phyloP scores from a whole-genome alignment of 139 green algal genomes.

The Chlamydomonas schloesseri region DNA sequence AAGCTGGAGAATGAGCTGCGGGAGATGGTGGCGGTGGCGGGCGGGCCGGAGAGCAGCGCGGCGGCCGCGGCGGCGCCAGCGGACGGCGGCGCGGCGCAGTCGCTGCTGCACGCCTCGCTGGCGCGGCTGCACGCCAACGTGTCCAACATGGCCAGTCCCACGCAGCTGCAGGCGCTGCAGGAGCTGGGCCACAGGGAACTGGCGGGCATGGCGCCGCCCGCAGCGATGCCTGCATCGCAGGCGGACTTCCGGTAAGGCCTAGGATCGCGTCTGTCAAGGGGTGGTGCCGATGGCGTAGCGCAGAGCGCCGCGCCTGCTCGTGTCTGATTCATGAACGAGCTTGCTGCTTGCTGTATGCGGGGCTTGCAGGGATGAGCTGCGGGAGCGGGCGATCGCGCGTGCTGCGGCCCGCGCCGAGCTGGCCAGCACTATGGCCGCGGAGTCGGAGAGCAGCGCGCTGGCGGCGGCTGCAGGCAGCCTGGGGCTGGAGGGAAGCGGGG shows the following conservation, averaged over 20 bases:
- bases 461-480: not conserved
- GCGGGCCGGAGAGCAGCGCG: not conserved
- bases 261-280: no score
- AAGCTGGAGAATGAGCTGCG: not conserved
- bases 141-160: conserved; percentile 19
- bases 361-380: conserved; percentile 41
- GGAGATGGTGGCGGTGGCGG: not conserved
- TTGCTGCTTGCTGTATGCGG: not conserved
- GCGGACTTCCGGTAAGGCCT: conserved; percentile 9
- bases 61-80: not conserved
- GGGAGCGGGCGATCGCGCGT: conserved; percentile 44
- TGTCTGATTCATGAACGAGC: not conserved
- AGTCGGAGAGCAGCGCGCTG: not conserved
- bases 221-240: not conserved
- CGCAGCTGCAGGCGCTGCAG: conserved; percentile 35
- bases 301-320: not conserved
- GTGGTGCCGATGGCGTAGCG: no score
- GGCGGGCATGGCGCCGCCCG: not conserved
- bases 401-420: conserved; percentile 44
- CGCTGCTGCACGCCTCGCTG: not conserved
- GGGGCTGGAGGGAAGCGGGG: not conserved
- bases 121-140: conserved; percentile 10
- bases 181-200: not conserved
- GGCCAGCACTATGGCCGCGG: not conserved
- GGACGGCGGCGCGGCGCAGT: not conserved